Conservation (phyloP, 1,284 basidiomycete genomes). For the Ceratobasidium sp. region DNA sequence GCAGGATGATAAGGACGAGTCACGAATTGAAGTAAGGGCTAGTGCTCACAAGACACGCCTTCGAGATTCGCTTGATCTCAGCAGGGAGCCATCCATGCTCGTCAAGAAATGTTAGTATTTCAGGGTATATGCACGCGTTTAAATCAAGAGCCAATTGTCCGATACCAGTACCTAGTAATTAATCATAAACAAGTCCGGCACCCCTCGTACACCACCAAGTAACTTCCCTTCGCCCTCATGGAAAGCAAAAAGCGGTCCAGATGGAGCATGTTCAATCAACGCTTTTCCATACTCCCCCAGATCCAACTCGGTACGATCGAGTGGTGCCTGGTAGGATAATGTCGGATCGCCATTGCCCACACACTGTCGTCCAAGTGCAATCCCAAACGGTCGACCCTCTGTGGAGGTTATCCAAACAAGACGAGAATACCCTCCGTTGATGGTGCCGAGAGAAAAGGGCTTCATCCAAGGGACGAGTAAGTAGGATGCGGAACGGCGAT, state of each 20-base stretch:
- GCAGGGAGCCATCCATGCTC: no score
- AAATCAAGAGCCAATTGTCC: no score
- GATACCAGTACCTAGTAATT: constrained; percentile 7
- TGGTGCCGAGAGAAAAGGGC: constrained; percentile 21
- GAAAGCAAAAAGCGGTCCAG: constrained; percentile 28
- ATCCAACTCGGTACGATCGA: constrained; percentile 20
- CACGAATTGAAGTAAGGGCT: no score
- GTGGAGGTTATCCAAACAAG: constrained; percentile 26
- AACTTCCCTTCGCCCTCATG: constrained; percentile 31
- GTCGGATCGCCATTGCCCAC: background rate
- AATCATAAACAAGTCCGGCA: constrained; percentile 29
- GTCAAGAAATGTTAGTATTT: no score
- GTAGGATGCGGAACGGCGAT: constrained; percentile 27
- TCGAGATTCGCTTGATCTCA: no score
- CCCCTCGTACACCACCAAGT: constrained; percentile 10
- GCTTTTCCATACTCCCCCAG: constrained; percentile 16
- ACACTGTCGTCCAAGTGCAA: constrained; percentile 24
- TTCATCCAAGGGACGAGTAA: constrained; percentile 3
- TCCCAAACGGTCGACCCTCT: constrained; percentile 3
- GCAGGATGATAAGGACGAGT: no score
- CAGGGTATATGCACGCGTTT: no score
- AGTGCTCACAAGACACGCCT: no score
- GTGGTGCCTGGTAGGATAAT: constrained; percentile 1
- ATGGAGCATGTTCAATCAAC: background rate
- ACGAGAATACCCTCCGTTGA: constrained; percentile 30